These are phyloP conservation scores for Coleophoma cylindrospora DNA, from an alignment of 2,329 filamentous ascomycete genomes.

Conservation along the genomic window DNA sequence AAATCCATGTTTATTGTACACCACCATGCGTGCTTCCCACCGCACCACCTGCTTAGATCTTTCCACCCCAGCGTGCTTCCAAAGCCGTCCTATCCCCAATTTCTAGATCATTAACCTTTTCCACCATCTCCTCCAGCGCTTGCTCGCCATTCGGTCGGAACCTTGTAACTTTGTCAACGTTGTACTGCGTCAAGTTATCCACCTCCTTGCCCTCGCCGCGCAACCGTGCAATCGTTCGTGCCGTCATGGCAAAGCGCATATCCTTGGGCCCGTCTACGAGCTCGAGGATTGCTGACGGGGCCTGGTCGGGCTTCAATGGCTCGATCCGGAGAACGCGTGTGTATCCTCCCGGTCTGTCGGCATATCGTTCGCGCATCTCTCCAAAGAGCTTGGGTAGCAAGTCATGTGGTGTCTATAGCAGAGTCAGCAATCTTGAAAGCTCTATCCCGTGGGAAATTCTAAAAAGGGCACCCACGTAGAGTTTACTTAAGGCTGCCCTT, in stretches of 20 bases:
- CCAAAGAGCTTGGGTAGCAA: constrained; percentile 86
- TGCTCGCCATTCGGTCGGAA: constrained; percentile 64
- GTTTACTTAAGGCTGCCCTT: constrained; percentile 70
- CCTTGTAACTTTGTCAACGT: constrained; percentile 77
- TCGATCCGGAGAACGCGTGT: constrained; percentile 92
- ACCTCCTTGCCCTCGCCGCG: constrained; percentile 48
- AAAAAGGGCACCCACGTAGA: constrained; percentile 63
- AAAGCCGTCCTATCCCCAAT: constrained; percentile 24
- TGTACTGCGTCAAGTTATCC: constrained; percentile 69
- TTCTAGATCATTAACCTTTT: constrained; percentile 30
- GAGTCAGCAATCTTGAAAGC: neutral
- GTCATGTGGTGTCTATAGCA: constrained; percentile 55
- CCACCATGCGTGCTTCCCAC: neutral
- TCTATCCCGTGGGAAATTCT: neutral
- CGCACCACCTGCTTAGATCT: constrained; percentile 4
- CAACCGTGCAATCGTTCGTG: constrained; percentile 71
- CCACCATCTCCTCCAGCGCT: constrained; percentile 63
- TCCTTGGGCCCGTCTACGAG: constrained; percentile 92
- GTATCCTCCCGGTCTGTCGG: constrained; percentile 79
- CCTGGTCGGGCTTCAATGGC: constrained; percentile 82
- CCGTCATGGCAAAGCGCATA: constrained; percentile 91
- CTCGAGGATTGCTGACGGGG: constrained; percentile 84
- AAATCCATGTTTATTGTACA: constrained; percentile 1
- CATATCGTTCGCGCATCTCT: constrained; percentile 74
- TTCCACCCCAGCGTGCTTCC: constrained; percentile 26